Conservation (phyloP, 2,329 filamentous ascomycete genomes). For the Curvularia lunata region DNA sequence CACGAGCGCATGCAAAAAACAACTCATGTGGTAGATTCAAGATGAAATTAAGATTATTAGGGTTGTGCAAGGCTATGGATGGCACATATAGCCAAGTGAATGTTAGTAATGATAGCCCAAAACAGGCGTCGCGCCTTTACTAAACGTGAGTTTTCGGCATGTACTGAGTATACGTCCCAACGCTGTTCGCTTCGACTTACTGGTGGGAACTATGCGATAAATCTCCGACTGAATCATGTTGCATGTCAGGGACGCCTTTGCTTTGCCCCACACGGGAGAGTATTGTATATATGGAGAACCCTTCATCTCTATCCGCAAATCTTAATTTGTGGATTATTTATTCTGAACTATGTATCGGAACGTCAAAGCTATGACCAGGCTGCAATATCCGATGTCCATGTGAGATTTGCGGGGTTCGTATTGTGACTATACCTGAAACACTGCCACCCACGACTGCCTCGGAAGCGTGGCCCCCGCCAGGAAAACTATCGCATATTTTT, state of each 20-base stretch:
- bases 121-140: no score
- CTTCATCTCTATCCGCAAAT: background rate
- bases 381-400: background rate
- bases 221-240: background rate
- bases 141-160: no score
- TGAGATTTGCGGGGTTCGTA: conserved; percentile 5
- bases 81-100: no score
- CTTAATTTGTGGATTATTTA: conserved; percentile 8
- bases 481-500: conserved; percentile 1
- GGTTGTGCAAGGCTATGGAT: no score
- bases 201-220: background rate
- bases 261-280: background rate
- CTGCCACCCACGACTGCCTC: background rate
- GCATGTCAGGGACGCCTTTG: background rate
- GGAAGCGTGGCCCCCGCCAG: background rate
- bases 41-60: no score
- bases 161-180: background rate
- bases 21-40: no score
- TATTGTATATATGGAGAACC: background rate
- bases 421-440: conserved; percentile 5
- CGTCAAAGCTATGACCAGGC: background rate
- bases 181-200: background rate
- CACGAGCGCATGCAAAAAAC: no score
- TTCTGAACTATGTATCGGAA: background rate
- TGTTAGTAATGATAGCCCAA: no score